These are phyloP conservation scores for Aspergillus flavus DNA, from an alignment of 2,329 filamentous ascomycete genomes.

Conservation along the genomic window DNA sequence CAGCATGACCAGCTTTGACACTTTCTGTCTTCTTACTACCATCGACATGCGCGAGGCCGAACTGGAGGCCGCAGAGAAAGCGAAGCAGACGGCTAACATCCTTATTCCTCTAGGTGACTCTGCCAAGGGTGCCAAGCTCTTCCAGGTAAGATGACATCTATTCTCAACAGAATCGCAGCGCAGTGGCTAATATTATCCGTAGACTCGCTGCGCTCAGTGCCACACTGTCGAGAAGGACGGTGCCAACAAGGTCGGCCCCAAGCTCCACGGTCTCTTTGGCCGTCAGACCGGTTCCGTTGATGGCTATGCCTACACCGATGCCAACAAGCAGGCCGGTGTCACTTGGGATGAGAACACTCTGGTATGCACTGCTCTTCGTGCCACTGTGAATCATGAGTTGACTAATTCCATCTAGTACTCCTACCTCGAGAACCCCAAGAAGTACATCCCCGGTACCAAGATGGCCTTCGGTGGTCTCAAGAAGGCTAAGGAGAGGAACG, in stretches of 20 bases:
- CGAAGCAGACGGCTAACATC: slow-evolving; percentile 31
- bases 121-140: slow-evolving; percentile 97
- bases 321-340: slow-evolving; percentile 97
- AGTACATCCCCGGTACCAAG: slow-evolving; percentile 99
- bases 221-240: slow-evolving; percentile 90
- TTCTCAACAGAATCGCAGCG: not conserved
- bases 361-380: slow-evolving; percentile 53
- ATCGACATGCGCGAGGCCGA: slow-evolving; percentile 29
- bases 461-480: slow-evolving; percentile 99
- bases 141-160: slow-evolving; percentile 65
- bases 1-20: slow-evolving; percentile 31
- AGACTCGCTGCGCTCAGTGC: slow-evolving; percentile 96
- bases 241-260: slow-evolving; percentile 97
- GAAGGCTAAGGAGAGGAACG: slow-evolving; percentile 99
- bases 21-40: slow-evolving; percentile 24
- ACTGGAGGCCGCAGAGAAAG: slow-evolving; percentile 21
- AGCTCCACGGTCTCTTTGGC: slow-evolving; percentile 95
- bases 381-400: slow-evolving; percentile 9
- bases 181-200: slow-evolving; percentile 14
- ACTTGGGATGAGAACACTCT: slow-evolving; percentile 84
- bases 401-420: slow-evolving; percentile 64
- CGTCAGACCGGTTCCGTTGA: slow-evolving; percentile 90
- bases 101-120: slow-evolving; percentile 67
- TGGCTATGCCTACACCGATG: slow-evolving; percentile 96
- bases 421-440: slow-evolving; percentile 99